Percentiles rank a stretch among this genome's conserved stretches.
Conservation (phyloP, 169 alveolate species). For the Amoebophrya sp. region DNA sequence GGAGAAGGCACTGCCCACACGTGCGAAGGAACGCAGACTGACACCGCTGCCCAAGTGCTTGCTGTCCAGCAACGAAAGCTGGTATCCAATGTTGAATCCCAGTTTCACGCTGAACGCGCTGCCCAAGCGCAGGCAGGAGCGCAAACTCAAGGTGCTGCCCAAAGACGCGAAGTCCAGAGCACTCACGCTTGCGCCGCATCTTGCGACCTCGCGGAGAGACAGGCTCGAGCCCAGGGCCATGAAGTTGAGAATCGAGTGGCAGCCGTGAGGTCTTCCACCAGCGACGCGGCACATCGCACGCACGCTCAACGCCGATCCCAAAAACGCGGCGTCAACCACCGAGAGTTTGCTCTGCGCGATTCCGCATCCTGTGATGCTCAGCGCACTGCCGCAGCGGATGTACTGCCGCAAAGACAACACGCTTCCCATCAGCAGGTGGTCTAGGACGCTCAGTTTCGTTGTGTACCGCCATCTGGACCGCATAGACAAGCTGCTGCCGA, state of each 20-base stretch:
- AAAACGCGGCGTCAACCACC: too few species aligned
- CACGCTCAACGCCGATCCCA: too few species aligned
- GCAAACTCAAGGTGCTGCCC: not conserved
- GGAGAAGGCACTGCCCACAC: not conserved
- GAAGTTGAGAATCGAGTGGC: not conserved
- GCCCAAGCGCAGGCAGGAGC: not conserved
- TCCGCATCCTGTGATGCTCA: too few species aligned
- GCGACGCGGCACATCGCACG: too few species aligned
- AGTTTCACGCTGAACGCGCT: not conserved
- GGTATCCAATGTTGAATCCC: not conserved
- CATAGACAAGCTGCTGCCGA: slow-evolving; percentile 19
- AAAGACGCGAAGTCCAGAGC: not conserved
- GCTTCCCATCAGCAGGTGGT: not conserved
- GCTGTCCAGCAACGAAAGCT: not conserved
- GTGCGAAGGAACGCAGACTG: not conserved
- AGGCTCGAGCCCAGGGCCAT: not conserved
- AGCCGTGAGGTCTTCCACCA: too few species aligned
- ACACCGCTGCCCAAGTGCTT: not conserved
- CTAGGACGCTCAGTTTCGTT: not conserved
- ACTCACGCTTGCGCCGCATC: not conserved
- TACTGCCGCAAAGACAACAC: not conserved
- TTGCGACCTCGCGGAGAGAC: not conserved
- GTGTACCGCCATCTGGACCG: not conserved
- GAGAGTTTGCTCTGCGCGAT: too few species aligned
- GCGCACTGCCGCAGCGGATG: not conserved